A percentile compares a stretch with the other conserved stretches of the same genome.
These are phyloP conservation scores for Fusarium incarnatum DNA, from an alignment of 2,329 filamentous ascomycete genomes.

Conservation along the genomic window DNA sequence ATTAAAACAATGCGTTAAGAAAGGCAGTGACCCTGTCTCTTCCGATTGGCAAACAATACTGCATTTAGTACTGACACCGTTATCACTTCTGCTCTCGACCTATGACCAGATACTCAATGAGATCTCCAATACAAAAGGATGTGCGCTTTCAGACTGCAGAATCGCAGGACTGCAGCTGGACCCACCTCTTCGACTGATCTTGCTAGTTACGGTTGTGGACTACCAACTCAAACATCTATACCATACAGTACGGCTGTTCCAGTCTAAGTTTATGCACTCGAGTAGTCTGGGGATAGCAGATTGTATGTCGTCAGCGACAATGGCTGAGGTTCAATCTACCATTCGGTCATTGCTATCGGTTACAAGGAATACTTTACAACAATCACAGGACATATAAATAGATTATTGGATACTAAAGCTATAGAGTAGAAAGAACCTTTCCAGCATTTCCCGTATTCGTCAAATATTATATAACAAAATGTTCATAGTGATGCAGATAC, in stretches of 20 bases:
- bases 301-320: background rate
- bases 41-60: conserved; percentile 4
- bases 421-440: background rate
- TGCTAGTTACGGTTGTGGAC: background rate
- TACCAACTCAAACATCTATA: background rate
- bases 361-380: background rate
- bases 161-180: background rate
- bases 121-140: background rate
- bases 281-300: conserved; percentile 1
- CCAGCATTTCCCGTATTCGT: too few relatives aligned
- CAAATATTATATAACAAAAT: too few relatives aligned
- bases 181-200: background rate
- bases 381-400: background rate
- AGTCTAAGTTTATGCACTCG: background rate
- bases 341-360: background rate
- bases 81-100: background rate
- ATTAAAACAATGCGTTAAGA: background rate
- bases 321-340: background rate
- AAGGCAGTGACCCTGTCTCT: background rate
- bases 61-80: background rate
- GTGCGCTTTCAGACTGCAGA: background rate
- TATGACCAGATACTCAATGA: background rate
- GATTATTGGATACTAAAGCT: background rate
- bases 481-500: too few relatives aligned
- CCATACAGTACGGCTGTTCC: background rate